Percentiles rank a stretch among this genome's conserved stretches.
phyloP scores from a whole-genome alignment of 352 stramenopile species.

The Pythium biforme region DNA sequence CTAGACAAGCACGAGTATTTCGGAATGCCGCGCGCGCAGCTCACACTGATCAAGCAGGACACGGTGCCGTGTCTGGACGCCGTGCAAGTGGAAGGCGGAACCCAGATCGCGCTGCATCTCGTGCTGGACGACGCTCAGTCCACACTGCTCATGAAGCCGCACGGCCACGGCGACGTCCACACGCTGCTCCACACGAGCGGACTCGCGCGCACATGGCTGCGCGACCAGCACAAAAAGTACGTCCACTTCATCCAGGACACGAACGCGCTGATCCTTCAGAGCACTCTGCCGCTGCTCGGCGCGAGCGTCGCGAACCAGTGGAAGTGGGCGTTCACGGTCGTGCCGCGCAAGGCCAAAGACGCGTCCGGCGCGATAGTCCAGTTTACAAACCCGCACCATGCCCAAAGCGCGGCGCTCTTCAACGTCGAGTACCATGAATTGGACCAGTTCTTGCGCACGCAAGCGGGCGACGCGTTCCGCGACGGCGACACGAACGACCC shows the following conservation, averaged over 20 bases:
- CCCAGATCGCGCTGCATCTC: slow-evolving; percentile 6
- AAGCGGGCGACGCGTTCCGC: slow-evolving; percentile 39
- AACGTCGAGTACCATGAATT: slow-evolving; percentile 81
- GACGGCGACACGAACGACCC: slow-evolving; percentile 65
- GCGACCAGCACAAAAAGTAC: slow-evolving; percentile 83
- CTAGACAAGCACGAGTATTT: slow-evolving; percentile 93
- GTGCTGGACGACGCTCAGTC: slow-evolving; percentile 12
- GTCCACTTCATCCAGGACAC: slow-evolving; percentile 97
- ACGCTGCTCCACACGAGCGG: slow-evolving; percentile 86
- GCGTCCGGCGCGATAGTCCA: slow-evolving; percentile 68
- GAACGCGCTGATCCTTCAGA: slow-evolving; percentile 95
- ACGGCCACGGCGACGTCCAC: slow-evolving; percentile 98
- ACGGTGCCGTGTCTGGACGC: slow-evolving; percentile 91
- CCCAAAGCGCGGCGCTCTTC: slow-evolving; percentile 38
- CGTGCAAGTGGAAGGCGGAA: slow-evolving; percentile 8
- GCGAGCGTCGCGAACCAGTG: slow-evolving; percentile 83
- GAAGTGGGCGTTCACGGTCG: slow-evolving; percentile 92
- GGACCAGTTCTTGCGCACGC: slow-evolving; percentile 59
- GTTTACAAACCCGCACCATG: slow-evolving; percentile 39
- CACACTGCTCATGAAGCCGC: slow-evolving; percentile 93
- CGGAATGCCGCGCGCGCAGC: slow-evolving; percentile 89
- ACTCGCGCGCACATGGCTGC: slow-evolving; percentile 64
- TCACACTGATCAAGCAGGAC: slow-evolving; percentile 97
- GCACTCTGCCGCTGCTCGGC: slow-evolving; percentile 85
- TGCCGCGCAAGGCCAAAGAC: slow-evolving; percentile 94